Evolutionary conservation across 2,329 filamentous ascomycete genomes (phyloP).

Genomic region (Akanthomyces muscarius): DNA sequence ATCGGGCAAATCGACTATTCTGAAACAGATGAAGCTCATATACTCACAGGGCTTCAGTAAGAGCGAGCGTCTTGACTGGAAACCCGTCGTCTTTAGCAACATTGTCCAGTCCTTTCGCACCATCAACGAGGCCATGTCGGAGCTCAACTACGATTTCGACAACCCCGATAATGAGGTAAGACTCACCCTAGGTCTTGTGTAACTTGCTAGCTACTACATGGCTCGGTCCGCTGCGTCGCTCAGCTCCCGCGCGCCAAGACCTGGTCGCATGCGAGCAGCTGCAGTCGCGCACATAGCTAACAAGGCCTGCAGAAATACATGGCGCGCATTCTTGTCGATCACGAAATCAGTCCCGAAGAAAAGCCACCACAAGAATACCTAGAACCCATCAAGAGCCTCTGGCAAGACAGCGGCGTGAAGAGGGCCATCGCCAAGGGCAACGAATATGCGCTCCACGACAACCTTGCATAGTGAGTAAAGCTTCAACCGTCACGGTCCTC

Average conservation of each 20-base stretch:
- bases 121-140: constrained; percentile 85
- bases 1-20: constrained; percentile 84
- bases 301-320: constrained; percentile 62
- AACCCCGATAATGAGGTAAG: constrained; percentile 74
- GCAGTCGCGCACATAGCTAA: constrained; percentile 16
- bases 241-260: background rate
- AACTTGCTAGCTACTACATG: background rate
- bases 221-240: background rate
- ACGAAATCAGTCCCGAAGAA: constrained; percentile 79
- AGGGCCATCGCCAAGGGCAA: constrained; percentile 89
- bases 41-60: constrained; percentile 89
- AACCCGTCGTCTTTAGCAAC: constrained; percentile 94
- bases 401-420: constrained; percentile 79
- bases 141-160: constrained; percentile 75
- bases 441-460: constrained; percentile 95
- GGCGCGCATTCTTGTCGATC: constrained; percentile 70
- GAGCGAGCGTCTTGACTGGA: constrained; percentile 87
- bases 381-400: constrained; percentile 76
- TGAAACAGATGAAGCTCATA: constrained; percentile 99
- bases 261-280: background rate
- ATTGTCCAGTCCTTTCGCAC: constrained; percentile 88
- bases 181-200: constrained; percentile 9
- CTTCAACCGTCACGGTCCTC: background rate
- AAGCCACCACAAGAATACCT: constrained; percentile 74
- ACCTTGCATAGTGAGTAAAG: constrained; percentile 76